phyloP scores from a whole-genome alignment of 2,329 filamentous ascomycete genomes.

The Dothistroma pini region DNA sequence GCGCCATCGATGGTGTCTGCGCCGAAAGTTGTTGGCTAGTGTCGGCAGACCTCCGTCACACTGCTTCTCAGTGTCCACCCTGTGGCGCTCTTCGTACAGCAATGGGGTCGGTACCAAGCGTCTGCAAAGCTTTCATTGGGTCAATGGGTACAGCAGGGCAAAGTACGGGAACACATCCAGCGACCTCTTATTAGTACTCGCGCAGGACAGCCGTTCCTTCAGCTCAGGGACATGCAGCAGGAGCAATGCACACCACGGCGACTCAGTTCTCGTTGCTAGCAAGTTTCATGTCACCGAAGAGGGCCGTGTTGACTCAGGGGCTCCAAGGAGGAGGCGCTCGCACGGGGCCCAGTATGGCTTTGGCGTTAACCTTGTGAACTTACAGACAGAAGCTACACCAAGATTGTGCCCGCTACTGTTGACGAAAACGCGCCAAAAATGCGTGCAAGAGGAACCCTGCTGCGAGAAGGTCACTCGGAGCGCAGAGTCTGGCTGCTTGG shows the following conservation, averaged over 20 bases:
- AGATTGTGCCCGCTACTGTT: background rate
- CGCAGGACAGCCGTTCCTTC: background rate
- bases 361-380: background rate
- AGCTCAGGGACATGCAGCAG: background rate
- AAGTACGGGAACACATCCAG: background rate
- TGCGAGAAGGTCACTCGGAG: background rate
- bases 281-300: background rate
- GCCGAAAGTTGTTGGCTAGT: background rate
- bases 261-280: conserved; percentile 1
- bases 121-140: background rate
- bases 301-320: background rate
- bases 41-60: background rate
- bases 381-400: background rate
- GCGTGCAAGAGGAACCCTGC: background rate
- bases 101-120: background rate
- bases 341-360: background rate
- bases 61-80: background rate
- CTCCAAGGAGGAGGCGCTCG: background rate
- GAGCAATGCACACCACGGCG: background rate
- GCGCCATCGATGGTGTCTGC: background rate
- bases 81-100: background rate
- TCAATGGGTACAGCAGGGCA: background rate
- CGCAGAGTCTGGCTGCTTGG: background rate
- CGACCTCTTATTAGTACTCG: background rate
- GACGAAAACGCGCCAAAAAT: background rate